A percentile compares a stretch with the other conserved stretches of the same genome.
These are phyloP conservation scores for Mariannaea elegans DNA, from an alignment of 2,329 filamentous ascomycete genomes.

Conservation along the genomic window DNA sequence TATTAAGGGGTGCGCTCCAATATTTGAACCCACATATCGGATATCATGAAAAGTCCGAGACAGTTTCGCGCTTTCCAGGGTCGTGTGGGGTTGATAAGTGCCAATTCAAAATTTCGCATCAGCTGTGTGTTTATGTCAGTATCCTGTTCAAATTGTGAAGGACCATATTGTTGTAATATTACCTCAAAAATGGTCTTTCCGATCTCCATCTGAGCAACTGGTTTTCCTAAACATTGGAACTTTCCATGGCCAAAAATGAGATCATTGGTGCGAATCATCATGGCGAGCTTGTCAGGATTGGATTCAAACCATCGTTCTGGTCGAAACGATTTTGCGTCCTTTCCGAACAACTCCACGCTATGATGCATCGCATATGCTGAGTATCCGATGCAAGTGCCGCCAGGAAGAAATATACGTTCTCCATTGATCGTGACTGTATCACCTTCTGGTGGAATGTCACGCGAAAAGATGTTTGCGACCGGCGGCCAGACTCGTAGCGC, in stretches of 20 bases:
- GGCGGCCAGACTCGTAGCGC: constrained; percentile 57
- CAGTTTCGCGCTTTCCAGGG: constrained; percentile 41
- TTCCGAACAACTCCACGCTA: constrained; percentile 44
- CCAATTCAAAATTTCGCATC: constrained; percentile 43
- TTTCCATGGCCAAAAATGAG: constrained; percentile 50
- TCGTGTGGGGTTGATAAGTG: constrained; percentile 34
- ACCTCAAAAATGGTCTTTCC: constrained; percentile 53
- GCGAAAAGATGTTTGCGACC: constrained; percentile 48
- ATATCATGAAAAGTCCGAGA: constrained; percentile 42
- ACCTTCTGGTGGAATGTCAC: constrained; percentile 40
- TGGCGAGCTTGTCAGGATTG: constrained; percentile 36
- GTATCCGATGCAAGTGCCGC: constrained; percentile 43
- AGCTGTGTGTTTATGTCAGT: constrained; percentile 29
- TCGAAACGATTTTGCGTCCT: constrained; percentile 44
- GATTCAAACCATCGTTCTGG: constrained; percentile 52
- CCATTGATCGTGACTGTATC: constrained; percentile 43
- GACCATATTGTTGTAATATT: constrained; percentile 18
- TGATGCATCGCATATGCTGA: constrained; percentile 45
- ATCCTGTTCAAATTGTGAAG: background rate
- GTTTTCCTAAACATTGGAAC: constrained; percentile 50
- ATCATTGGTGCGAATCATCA: constrained; percentile 47
- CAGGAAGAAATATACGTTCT: constrained; percentile 51
- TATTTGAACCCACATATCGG: constrained; percentile 46
- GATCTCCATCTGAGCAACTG: constrained; percentile 49
- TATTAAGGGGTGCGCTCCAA: too few species aligned